Evolutionary conservation across 2,329 filamentous ascomycete species (phyloP), one percentile per base, ranked within the genome.

Genomic region (Diaporthe sp.): DNA sequence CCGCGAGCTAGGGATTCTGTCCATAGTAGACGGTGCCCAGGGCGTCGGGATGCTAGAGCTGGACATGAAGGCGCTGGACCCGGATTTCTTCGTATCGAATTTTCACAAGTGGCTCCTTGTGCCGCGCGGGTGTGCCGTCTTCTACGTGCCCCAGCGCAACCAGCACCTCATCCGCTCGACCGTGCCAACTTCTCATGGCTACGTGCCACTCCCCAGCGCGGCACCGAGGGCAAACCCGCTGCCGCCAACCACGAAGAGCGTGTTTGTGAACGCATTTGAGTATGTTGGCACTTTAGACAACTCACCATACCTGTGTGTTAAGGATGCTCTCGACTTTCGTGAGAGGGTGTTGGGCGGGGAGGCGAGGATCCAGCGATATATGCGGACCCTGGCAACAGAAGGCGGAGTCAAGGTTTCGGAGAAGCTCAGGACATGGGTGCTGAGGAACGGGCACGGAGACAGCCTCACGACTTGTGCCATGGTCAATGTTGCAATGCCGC

Each of bases 51-150:
- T 97, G 83, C 88, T 98, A 10, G 86, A 89, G 1, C 82, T 98
- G 10, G 90, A 97, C 82, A 84, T 98, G 19, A 77, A 81, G 0
- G 82, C 84, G 5, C 84, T 95, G 3, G 90, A 95, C 76, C 92
- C 95, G 0, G 96, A 98, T 82, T 98, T 97, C 84, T 94, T 97
- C 80, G 89, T 96, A 19, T 93, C 89, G 72, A 98, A 98, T 82
- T 94, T 92, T 78, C 94, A 97, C 86, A 97, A 97, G 86, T 98
- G 96, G 96, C 90, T 98, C 10, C 92, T 91, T 80, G 90, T 91
- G 0, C 96, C 96, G 0, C 91, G 96, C 42, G 93, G 92, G 22
- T 95, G 93, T 81, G 95, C 95, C 3, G 86, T 97, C 5, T 90
- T 98, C 77, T 93, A 97, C 83, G 94, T 97, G 1, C 94, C 95